Evolutionary conservation across 164 flowering plant genomes (phyloP).

Genomic region (Berberis thunbergii): DNA sequence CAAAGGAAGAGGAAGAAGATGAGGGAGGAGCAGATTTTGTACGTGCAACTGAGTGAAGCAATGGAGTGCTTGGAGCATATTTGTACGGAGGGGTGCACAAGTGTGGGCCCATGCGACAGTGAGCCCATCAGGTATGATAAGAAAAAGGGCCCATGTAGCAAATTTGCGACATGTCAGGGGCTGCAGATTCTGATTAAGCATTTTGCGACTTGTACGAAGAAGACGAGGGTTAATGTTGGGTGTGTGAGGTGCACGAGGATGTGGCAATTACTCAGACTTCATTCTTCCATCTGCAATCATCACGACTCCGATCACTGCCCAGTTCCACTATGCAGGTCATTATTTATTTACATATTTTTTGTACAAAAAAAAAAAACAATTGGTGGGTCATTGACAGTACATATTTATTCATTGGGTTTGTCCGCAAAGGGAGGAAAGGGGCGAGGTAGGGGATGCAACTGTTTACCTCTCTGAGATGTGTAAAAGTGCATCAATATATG

Average conservation of each 20-base stretch:
- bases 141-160: conserved; percentile 33
- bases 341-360: too few relatives aligned
- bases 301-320: too few relatives aligned
- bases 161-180: conserved; percentile 63
- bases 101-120: conserved; percentile 58
- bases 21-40: conserved; percentile 42
- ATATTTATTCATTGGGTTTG: too few relatives aligned
- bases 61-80: conserved; percentile 92
- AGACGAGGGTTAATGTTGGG: conserved; percentile 53
- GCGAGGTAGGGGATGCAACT: too few relatives aligned
- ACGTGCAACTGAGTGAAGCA: conserved; percentile 73
- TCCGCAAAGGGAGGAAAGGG: too few relatives aligned
- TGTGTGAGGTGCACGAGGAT: conserved; percentile 83
- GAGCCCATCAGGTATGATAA: conserved; percentile 25
- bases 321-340: too few relatives aligned
- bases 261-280: conserved; percentile 88
- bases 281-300: conserved; percentile 69
- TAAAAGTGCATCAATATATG: too few relatives aligned
- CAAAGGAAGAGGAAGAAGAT: conserved; percentile 29
- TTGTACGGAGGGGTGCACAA: conserved; percentile 81
- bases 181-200: conserved; percentile 61
- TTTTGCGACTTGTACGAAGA: conserved; percentile 60
- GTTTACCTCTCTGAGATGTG: too few relatives aligned
- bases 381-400: too few relatives aligned
- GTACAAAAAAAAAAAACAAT: too few relatives aligned